Evolutionary conservation across 805 yeast genomes (phyloP).

Genomic region (Kluyveromyces siamensis): DNA sequence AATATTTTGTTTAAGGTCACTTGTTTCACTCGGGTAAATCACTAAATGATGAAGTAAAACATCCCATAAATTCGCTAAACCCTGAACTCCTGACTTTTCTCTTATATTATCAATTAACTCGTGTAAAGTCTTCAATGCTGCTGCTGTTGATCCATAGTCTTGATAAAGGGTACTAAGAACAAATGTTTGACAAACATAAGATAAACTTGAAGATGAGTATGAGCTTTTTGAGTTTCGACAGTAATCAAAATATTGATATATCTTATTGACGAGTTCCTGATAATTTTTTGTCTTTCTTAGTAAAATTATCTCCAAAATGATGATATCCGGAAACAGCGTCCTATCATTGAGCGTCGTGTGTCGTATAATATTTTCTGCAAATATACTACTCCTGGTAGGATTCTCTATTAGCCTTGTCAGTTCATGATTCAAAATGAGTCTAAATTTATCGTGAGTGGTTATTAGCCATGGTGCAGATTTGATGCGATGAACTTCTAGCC

Average conservation of each 20-base stretch:
- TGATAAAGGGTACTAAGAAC: slow-evolving; percentile 1
- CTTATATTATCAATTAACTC: slow-evolving; percentile 1
- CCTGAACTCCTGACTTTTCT: slow-evolving; percentile 1
- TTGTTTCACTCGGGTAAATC: neutral
- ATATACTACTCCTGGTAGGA: neutral
- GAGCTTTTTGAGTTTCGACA: neutral
- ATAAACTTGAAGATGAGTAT: neutral
- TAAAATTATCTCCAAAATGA: slow-evolving; percentile 14
- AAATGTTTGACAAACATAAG: slow-evolving; percentile 2
- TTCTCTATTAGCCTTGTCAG: slow-evolving; percentile 1
- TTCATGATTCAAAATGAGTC: neutral
- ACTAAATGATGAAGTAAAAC: neutral
- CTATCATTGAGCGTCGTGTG: slow-evolving; percentile 12
- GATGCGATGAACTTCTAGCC: neutral
- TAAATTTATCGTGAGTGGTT: neutral
- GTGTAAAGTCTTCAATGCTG: slow-evolving; percentile 1
- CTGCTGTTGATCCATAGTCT: slow-evolving; percentile 1
- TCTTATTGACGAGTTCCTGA: slow-evolving; percentile 37
- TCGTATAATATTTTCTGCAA: neutral
- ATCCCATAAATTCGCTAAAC: slow-evolving; percentile 1
- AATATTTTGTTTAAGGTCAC: neutral
- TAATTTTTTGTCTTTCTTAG: slow-evolving; percentile 9
- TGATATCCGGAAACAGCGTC: slow-evolving; percentile 18
- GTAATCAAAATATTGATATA: slow-evolving; percentile 60
- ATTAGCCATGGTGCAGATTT: neutral